A percentile compares a stretch with the other conserved stretches of the same genome.
Evolutionary conservation across 352 stramenopile species (phyloP).

Genomic region (Pythium monospermum): DNA sequence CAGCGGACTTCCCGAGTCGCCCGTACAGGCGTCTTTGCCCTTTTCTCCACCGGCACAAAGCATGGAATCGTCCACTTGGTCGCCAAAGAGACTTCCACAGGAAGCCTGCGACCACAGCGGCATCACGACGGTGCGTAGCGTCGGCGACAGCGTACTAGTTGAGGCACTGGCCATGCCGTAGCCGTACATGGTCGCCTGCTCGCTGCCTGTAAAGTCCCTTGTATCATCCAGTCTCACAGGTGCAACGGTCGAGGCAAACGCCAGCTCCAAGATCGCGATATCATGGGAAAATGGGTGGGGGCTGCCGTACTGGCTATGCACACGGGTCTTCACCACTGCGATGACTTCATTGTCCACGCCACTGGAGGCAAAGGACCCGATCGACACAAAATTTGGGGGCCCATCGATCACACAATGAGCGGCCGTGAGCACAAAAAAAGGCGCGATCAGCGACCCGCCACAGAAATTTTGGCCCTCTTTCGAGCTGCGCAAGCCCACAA

Average conservation of each 20-base stretch:
- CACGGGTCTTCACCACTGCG: not conserved
- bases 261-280: slow-evolving; percentile 13
- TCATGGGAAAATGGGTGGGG: slow-evolving; percentile 7
- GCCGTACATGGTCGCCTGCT: slow-evolving; percentile 22
- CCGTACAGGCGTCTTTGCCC: slow-evolving; percentile 22
- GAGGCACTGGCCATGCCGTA: slow-evolving; percentile 24
- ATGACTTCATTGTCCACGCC: slow-evolving; percentile 11
- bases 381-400: slow-evolving; percentile 4
- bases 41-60: slow-evolving; percentile 23
- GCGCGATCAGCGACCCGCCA: slow-evolving; percentile 29
- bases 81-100: not conserved
- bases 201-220: slow-evolving; percentile 2
- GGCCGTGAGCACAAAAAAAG: slow-evolving; percentile 32
- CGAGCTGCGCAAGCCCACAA: slow-evolving; percentile 16
- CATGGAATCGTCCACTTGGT: slow-evolving; percentile 16
- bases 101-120: slow-evolving; percentile 12
- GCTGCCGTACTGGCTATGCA: slow-evolving; percentile 11
- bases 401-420: slow-evolving; percentile 28
- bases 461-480: slow-evolving; percentile 29
- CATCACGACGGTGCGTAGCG: slow-evolving; percentile 9
- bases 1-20: slow-evolving; percentile 25
- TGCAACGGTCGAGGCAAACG: not conserved
- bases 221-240: slow-evolving; percentile 8
- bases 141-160: slow-evolving; percentile 9
- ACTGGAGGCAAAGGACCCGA: slow-evolving; percentile 3